phyloP scores from a whole-genome alignment of 192 early-diverging fungal genomes.

The Entrophospora sp. region DNA sequence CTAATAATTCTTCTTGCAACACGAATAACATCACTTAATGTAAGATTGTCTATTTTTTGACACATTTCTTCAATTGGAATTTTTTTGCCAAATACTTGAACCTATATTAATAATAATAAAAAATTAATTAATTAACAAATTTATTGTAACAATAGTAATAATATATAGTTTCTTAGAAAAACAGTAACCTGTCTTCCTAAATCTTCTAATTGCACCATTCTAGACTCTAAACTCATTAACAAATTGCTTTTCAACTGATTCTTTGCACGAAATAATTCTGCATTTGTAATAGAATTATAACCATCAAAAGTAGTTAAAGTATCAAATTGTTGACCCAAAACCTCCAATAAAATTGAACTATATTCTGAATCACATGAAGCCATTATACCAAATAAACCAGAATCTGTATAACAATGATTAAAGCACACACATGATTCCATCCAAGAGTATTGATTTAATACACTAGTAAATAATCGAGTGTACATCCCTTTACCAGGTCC shows the following conservation, averaged over 20 bases:
- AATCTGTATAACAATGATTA: slow-evolving; percentile 85
- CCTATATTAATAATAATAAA: slow-evolving; percentile 9
- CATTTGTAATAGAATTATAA: slow-evolving; percentile 41
- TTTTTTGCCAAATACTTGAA: slow-evolving; percentile 63
- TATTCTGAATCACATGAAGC: slow-evolving; percentile 75
- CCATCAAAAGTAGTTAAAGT: slow-evolving; percentile 45
- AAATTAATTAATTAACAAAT: slow-evolving; percentile 12
- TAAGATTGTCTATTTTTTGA: slow-evolving; percentile 68
- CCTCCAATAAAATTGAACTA: slow-evolving; percentile 64
- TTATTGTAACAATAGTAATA: background rate
- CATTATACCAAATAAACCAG: slow-evolving; percentile 88
- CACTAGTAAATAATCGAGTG: slow-evolving; percentile 90
- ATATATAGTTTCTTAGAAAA: background rate
- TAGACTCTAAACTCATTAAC: slow-evolving; percentile 89
- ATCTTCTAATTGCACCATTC: slow-evolving; percentile 92
- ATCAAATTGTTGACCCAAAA: slow-evolving; percentile 78
- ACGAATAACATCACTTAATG: slow-evolving; percentile 62
- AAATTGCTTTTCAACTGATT: slow-evolving; percentile 91
- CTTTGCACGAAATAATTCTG: slow-evolving; percentile 78
- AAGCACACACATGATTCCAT: slow-evolving; percentile 90
- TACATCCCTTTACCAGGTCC: slow-evolving; percentile 99
- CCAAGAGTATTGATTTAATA: slow-evolving; percentile 90
- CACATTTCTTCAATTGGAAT: slow-evolving; percentile 71
- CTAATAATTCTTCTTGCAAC: slow-evolving; percentile 65
- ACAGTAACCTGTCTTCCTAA: slow-evolving; percentile 74